Percentiles rank a stretch among this genome's conserved stretches.
Evolutionary conservation across 2,329 filamentous ascomycete species (phyloP).

Genomic region (Xylaria polymorpha): DNA sequence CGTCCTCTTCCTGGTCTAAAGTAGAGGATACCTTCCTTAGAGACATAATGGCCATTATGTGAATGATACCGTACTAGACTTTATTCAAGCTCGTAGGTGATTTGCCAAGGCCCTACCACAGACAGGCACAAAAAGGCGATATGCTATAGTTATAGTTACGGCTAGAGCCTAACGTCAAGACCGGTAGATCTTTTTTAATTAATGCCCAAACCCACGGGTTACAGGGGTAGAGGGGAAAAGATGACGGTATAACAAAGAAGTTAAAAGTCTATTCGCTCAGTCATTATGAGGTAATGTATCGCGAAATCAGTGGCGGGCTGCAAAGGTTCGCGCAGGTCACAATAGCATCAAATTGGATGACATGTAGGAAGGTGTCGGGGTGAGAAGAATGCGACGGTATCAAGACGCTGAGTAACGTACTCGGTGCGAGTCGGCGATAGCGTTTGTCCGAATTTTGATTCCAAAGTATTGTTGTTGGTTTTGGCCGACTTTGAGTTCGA

Average conservation of each 20-base stretch:
- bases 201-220: background rate
- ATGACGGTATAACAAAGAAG: background rate
- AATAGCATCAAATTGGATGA: background rate
- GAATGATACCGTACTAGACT: background rate
- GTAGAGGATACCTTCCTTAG: background rate
- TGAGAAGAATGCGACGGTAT: background rate
- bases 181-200: background rate
- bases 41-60: conserved; percentile 4
- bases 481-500: background rate
- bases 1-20: conserved; percentile 37
- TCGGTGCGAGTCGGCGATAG: background rate
- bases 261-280: background rate
- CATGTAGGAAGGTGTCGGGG: background rate
- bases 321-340: background rate
- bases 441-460: background rate
- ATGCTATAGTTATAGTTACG: background rate
- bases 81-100: background rate
- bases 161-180: background rate
- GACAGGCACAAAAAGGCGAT: background rate
- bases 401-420: background rate
- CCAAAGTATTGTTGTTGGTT: background rate
- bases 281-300: conserved; percentile 17
- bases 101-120: background rate
- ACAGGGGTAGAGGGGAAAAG: background rate
- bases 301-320: background rate